A percentile compares a stretch with the other conserved stretches of the same genome.
Conservation (phyloP, 1,284 basidiomycete genomes). For the Puccinia hordei region DNA sequence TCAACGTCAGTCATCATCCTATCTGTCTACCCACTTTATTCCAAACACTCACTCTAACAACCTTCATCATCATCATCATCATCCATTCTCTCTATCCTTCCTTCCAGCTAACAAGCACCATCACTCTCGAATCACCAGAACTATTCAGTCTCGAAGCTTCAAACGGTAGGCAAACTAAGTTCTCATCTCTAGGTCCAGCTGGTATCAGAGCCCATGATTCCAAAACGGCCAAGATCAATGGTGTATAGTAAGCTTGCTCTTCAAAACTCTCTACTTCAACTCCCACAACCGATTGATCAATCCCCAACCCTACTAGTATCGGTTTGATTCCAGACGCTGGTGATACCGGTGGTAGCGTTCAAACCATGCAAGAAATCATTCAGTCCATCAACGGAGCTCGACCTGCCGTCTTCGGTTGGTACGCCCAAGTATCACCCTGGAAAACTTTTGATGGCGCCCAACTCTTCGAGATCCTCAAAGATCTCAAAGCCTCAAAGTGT, state of each 20-base stretch:
- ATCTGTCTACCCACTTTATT: no score
- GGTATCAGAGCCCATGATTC: not conserved
- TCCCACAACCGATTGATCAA: not conserved
- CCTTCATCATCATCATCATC: no score
- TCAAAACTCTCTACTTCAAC: no score
- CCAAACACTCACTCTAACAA: no score
- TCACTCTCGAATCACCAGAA: no score
- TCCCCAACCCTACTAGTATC: not conserved
- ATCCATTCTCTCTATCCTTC: no score
- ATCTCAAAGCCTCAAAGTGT: conserved; percentile 57
- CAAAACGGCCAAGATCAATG: not conserved
- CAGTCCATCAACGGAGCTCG: conserved; percentile 4
- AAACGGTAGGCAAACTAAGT: conserved; percentile 13
- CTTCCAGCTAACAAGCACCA: no score
- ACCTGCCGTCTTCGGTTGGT: conserved; percentile 54
- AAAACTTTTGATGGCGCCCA: conserved; percentile 58
- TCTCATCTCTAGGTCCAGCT: conserved; percentile 7
- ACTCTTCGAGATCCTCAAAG: conserved; percentile 56
- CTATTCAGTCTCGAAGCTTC: no score
- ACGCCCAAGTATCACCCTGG: conserved; percentile 58
- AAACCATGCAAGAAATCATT: conserved; percentile 31
- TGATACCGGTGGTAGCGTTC: conserved; percentile 9
- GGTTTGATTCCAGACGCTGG: conserved; percentile 28
- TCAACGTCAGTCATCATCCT: no score
- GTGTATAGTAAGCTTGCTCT: conserved; percentile 1